These are phyloP conservation scores for Parsonsia alboflavescens DNA, from an alignment of 257 asterid species.

Conservation along the genomic window DNA sequence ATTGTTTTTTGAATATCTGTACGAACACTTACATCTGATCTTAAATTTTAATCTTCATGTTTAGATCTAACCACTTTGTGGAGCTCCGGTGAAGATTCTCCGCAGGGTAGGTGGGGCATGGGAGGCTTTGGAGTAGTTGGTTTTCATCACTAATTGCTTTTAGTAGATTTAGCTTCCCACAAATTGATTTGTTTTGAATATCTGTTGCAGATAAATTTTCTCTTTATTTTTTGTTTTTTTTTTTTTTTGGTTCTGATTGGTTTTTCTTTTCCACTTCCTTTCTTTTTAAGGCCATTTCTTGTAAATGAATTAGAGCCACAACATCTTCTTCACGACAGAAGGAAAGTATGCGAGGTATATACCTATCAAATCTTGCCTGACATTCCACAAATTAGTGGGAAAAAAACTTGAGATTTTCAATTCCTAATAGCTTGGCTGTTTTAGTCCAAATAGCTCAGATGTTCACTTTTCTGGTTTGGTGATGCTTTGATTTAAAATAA, in stretches of 20 bases:
- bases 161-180: not conserved
- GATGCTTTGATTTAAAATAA: not conserved
- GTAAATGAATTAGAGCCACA: slow-evolving; percentile 88
- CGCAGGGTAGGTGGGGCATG: not conserved
- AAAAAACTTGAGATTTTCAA: not conserved
- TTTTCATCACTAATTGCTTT: not conserved
- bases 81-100: not conserved
- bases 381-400: not conserved
- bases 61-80: not conserved
- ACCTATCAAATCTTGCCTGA: slow-evolving; percentile 16
- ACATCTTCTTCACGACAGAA: slow-evolving; percentile 89
- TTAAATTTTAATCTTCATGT: not conserved
- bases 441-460: not conserved
- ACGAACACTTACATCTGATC: not conserved
- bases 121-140: not conserved
- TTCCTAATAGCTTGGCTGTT: not conserved
- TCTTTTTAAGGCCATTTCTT: slow-evolving; percentile 72
- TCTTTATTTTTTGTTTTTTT: not conserved
- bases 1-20: not conserved
- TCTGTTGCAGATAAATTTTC: not conserved
- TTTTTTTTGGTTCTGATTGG: not conserved
- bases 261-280: slow-evolving; percentile 6
- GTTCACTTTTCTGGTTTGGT: not conserved
- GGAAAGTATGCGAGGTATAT: slow-evolving; percentile 83
- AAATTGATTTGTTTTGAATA: not conserved